phyloP scores from a whole-genome alignment of 2,329 filamentous ascomycete genomes.

The Alternaria arbusti region DNA sequence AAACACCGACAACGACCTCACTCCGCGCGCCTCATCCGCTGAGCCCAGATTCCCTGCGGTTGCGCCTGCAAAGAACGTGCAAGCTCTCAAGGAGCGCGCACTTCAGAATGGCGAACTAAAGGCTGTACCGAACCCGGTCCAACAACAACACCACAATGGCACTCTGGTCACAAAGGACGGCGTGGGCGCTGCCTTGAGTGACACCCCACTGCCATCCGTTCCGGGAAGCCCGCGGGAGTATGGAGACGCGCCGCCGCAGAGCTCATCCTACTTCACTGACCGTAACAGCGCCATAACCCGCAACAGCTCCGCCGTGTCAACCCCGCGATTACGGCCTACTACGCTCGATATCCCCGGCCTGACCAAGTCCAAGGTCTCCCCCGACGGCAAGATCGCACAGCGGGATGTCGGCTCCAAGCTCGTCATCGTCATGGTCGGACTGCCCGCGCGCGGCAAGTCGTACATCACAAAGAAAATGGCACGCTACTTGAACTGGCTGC shows the following conservation, averaged over 20 bases:
- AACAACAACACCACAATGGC: conserved; percentile 21
- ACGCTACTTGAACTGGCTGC: conserved; percentile 94
- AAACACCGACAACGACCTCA: conserved; percentile 22
- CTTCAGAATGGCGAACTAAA: conserved; percentile 40
- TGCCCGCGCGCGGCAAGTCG: conserved; percentile 94
- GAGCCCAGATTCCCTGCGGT: conserved; percentile 15
- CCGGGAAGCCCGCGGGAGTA: conserved; percentile 68
- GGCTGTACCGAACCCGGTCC: conserved; percentile 20
- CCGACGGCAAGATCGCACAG: conserved; percentile 91
- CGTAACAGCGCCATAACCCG: conserved; percentile 66
- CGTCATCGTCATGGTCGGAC: conserved; percentile 96
- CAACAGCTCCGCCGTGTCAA: conserved; percentile 77
- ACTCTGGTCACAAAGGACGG: conserved; percentile 44
- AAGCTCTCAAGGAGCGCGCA: conserved; percentile 30
- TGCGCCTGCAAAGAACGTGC: conserved; percentile 29
- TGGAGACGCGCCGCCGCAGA: conserved; percentile 39
- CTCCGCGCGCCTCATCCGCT: conserved; percentile 22
- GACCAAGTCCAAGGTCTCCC: conserved; percentile 93
- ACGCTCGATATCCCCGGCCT: conserved; percentile 96
- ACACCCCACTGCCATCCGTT: conserved; percentile 68
- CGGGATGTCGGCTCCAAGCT: conserved; percentile 95
- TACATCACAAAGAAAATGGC: conserved; percentile 99
- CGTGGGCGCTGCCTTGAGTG: conserved; percentile 63
- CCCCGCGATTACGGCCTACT: conserved; percentile 85
- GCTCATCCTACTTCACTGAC: conserved; percentile 25